A percentile compares a stretch with the other conserved stretches of the same genome.
These are phyloP conservation scores for Atalantia buxifolia DNA, from an alignment of 345 rosid species.

Conservation along the genomic window DNA sequence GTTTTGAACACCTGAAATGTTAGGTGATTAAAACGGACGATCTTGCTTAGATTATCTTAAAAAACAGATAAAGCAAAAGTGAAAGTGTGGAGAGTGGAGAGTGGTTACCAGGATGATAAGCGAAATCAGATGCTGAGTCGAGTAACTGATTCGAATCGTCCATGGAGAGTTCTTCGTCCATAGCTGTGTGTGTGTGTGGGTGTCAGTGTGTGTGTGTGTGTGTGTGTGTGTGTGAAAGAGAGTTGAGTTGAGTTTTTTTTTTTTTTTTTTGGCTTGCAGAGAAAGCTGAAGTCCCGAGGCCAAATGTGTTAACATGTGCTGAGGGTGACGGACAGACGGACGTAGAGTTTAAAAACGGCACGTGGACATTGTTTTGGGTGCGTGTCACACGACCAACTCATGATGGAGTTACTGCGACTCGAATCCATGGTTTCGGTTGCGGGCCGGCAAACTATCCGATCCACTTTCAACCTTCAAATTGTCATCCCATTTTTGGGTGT, in stretches of 20 bases:
- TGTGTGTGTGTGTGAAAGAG: background rate
- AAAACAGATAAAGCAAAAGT: background rate
- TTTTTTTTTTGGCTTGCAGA: background rate
- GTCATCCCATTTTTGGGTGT: no score
- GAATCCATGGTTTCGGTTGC: background rate
- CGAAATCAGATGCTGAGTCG: constrained; percentile 74
- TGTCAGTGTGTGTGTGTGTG: no score
- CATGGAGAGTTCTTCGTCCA: constrained; percentile 44
- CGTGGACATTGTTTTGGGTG: constrained; percentile 17
- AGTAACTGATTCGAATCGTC: constrained; percentile 63
- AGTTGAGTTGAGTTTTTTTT: background rate
- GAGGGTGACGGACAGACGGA: no score
- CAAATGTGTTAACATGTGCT: no score
- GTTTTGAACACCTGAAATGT: constrained; percentile 51
- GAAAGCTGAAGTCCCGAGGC: background rate
- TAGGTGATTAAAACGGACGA: background rate
- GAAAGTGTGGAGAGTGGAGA: no score
- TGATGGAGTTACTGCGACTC: background rate
- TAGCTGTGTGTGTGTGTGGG: background rate
- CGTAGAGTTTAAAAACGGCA: background rate
- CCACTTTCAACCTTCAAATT: no score
- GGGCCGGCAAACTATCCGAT: background rate
- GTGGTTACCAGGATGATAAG: constrained; percentile 52
- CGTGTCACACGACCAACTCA: constrained; percentile 15
- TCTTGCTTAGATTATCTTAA: background rate